Evolutionary conservation across 345 rosid genomes (phyloP).

Genomic region (Eucalyptus victrix): DNA sequence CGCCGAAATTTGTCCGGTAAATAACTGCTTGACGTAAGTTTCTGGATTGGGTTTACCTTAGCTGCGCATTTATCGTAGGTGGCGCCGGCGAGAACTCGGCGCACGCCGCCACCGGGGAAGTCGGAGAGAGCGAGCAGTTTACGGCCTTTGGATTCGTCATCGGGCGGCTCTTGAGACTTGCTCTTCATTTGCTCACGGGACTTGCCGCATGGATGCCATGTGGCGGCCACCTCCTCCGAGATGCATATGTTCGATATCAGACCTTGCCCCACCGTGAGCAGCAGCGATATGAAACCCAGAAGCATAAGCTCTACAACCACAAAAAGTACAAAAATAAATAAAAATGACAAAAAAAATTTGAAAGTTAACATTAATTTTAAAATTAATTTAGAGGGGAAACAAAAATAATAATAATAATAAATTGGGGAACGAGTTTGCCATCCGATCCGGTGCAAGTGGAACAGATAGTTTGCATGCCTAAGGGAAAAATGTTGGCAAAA

Average conservation of each 20-base stretch:
- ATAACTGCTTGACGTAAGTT: neutral
- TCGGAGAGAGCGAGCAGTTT: conserved; percentile 18
- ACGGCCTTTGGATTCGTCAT: conserved; percentile 7
- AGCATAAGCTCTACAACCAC: conserved; percentile 65
- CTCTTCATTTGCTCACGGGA: neutral
- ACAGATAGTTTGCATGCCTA: neutral
- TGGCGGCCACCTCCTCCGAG: conserved; percentile 21
- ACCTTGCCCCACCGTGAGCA: conserved; percentile 50
- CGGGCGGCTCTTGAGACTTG: neutral
- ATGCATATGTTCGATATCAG: conserved; percentile 51
- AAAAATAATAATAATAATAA: neutral
- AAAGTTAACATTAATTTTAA: neutral
- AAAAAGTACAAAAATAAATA: neutral
- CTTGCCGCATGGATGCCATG: conserved; percentile 67
- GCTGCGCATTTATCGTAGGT: conserved; percentile 28
- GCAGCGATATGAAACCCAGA: conserved; percentile 76
- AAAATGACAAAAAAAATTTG: too few species aligned
- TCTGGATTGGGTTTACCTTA: conserved; percentile 7
- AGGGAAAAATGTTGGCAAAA: neutral
- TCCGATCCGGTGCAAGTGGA: neutral
- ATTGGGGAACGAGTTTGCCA: neutral
- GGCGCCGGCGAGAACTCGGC: conserved; percentile 31
- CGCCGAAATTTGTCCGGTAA: neutral
- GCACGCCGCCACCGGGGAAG: conserved; percentile 7
- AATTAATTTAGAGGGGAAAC: neutral